Percentiles rank a stretch among this genome's conserved stretches.
These are phyloP conservation scores for Acanthamoeba lenticulata DNA, from an alignment of 208 protist genomes.

Conservation along the genomic window DNA sequence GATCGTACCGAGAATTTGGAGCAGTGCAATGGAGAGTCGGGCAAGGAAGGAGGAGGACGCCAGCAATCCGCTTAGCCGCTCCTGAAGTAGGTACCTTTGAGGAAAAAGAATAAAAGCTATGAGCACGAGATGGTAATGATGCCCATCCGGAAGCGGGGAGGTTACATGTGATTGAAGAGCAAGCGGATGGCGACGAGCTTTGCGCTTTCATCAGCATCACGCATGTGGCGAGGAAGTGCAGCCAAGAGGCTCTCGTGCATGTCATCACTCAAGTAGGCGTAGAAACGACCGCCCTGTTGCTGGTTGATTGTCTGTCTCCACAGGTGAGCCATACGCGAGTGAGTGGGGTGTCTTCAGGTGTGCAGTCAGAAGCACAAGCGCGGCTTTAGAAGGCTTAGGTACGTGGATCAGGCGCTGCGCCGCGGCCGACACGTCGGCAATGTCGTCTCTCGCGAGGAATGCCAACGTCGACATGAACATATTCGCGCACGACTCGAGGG, in stretches of 20 bases:
- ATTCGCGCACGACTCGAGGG: not conserved
- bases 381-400: not conserved
- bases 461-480: not conserved
- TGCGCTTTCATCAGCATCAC: slow-evolving; percentile 13
- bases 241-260: not conserved
- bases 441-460: not conserved
- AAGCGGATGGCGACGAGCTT: slow-evolving; percentile 33
- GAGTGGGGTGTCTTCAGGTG: not conserved
- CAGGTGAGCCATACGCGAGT: not conserved
- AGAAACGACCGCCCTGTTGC: not conserved
- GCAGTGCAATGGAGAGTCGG: slow-evolving; percentile 4
- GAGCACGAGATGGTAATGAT: not conserved
- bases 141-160: not conserved
- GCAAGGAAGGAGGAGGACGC: not conserved
- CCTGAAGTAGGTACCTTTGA: not conserved
- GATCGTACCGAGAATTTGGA: slow-evolving; percentile 38
- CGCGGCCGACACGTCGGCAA: not conserved
- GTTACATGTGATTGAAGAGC: slow-evolving; percentile 50
- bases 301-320: not conserved
- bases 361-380: not conserved
- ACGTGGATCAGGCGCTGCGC: not conserved
- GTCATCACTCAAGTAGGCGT: not conserved
- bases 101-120: not conserved
- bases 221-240: slow-evolving; percentile 17
- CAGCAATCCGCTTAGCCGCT: not conserved